Evolutionary conservation across 345 rosid species (phyloP).

Genomic region (Pistacia integerrima): DNA sequence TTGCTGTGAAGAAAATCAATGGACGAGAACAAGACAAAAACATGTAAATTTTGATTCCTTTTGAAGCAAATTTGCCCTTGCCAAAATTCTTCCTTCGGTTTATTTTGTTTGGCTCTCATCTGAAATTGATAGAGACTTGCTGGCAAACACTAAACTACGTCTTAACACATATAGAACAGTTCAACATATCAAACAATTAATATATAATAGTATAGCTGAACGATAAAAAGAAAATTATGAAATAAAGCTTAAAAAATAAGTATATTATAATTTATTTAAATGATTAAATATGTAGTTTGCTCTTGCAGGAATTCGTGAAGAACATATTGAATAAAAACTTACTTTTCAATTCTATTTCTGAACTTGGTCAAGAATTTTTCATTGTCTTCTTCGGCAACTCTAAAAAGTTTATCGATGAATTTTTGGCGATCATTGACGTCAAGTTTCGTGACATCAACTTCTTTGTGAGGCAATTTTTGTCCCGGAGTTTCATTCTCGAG

Average conservation of each 20-base stretch:
- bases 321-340: slow-evolving; percentile 14
- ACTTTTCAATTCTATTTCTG: slow-evolving; percentile 76
- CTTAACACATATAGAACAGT: neutral
- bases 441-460: slow-evolving; percentile 76
- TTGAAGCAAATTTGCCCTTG: neutral
- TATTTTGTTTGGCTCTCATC: slow-evolving; percentile 8
- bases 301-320: no score
- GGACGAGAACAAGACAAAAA: no score
- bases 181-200: neutral
- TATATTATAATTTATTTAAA: no score
- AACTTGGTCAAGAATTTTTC: slow-evolving; percentile 74
- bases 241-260: no score
- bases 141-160: neutral
- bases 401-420: slow-evolving; percentile 73
- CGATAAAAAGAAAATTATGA: no score
- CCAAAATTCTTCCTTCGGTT: slow-evolving; percentile 5
- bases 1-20: neutral
- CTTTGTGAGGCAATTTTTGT: slow-evolving; percentile 37
- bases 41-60: neutral
- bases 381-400: slow-evolving; percentile 87
- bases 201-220: neutral
- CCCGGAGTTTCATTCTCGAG: slow-evolving; percentile 44
- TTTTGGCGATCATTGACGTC: slow-evolving; percentile 61
- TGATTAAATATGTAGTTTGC: no score
- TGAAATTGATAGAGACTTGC: neutral